Evolutionary conservation across 176 grass and related monocot species (phyloP), one percentile per base, ranked within the genome.

Genomic region (Eleusine indica): DNA sequence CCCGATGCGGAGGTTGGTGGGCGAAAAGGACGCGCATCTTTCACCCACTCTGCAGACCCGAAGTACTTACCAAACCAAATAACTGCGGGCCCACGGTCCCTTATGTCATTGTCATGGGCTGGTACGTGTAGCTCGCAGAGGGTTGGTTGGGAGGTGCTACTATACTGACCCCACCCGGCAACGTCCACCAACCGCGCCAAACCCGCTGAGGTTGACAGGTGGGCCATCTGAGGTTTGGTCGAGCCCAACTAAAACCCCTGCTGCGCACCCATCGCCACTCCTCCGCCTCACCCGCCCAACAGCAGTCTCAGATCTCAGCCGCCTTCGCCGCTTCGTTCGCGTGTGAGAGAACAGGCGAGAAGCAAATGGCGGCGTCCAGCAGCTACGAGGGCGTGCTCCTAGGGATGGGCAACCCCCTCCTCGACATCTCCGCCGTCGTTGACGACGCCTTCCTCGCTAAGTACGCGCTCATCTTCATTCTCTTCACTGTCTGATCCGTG

Each of bases 321-420:
- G 3, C 67, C 60, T 0, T 58, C 57, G 69, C 68, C 69, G 66
- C 74, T 41, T 65, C 77, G 68, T 77, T 71, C 73, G 30, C 47
- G 46, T 7, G 60, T n/a, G 39, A 56, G 65, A 53, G 61, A 16
- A 54, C 74, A 76, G 74, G 42, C 32, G 42, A 81, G 28, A 4
- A 79, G 60, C 42, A 21, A 66, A 91, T 91, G 85, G 89, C 89
- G 64, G 83, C 58, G 48, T 65, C 66, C 79, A n/a, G 47, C 43
- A 80, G 68, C 85, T 70, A 19, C 71, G 93, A 99, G 51, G 97
- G 97, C 22, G 60, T 99, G 13, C 97, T 99, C 67, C 76, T 99
- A 66, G 97, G 97, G 75, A 99, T 96, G 97, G 93, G 97, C 39
- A 99, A 99, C 68, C 97, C 97, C 75, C 97, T 99, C 48, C 93